Evolutionary conservation across 805 yeast species (phyloP).

Genomic region (Ogataea allantospora): DNA sequence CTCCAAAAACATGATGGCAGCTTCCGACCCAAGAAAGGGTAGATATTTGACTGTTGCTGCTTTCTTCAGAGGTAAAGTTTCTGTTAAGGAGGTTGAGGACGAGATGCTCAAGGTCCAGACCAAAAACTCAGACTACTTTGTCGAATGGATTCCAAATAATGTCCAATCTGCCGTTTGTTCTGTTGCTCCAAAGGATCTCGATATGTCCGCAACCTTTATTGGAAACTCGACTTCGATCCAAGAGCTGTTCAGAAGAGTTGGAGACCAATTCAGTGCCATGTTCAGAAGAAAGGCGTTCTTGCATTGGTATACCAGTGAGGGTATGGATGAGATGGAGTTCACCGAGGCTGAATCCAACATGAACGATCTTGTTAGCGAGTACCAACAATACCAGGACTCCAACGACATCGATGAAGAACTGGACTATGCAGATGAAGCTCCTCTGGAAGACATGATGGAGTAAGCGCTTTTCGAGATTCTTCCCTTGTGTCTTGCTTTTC

Average conservation of each 20-base stretch:
- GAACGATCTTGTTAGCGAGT: constrained; percentile 84
- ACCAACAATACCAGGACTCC: constrained; percentile 88
- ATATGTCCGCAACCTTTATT: constrained; percentile 88
- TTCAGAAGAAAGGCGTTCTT: constrained; percentile 91
- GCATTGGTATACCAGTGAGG: constrained; percentile 94
- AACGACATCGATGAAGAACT: constrained; percentile 74
- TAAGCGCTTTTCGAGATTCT: constrained; percentile 18
- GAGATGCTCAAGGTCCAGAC: constrained; percentile 84
- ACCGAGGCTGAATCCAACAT: constrained; percentile 91
- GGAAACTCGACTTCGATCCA: constrained; percentile 93
- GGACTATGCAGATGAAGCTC: constrained; percentile 66
- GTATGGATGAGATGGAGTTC: constrained; percentile 95
- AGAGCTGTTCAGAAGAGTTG: constrained; percentile 85
- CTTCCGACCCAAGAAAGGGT: constrained; percentile 86
- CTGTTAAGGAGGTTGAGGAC: constrained; percentile 92
- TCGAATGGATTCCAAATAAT: constrained; percentile 95
- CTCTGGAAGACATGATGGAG: constrained; percentile 49
- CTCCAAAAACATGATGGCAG: constrained; percentile 94
- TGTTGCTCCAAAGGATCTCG: constrained; percentile 81
- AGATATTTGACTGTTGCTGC: constrained; percentile 92
- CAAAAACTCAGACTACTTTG: constrained; percentile 78
- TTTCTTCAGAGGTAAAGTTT: constrained; percentile 89
- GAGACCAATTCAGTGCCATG: constrained; percentile 89
- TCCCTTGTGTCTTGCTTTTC: constrained; percentile 16
- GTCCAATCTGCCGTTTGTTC: constrained; percentile 93